Evolutionary conservation across 2,329 filamentous ascomycete species (phyloP).

Genomic region (Microcyclosporella mali): DNA sequence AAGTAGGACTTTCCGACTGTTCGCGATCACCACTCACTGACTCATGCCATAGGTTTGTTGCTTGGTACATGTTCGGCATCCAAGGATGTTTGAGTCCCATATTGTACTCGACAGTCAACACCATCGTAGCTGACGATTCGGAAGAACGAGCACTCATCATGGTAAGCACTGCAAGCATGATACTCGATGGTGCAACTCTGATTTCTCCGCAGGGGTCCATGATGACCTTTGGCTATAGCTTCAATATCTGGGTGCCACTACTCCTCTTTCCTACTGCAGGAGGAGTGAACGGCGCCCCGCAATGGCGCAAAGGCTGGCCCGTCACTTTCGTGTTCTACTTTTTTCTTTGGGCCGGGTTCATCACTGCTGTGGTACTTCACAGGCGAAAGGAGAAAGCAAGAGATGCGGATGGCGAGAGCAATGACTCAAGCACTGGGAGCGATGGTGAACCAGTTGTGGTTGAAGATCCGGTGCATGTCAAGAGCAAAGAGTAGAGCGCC

Average conservation of each 20-base stretch:
- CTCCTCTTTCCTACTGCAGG: constrained; percentile 7
- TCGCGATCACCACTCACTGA: not conserved
- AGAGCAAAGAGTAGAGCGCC: not conserved
- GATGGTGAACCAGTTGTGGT: not conserved
- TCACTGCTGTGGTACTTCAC: constrained; percentile 6
- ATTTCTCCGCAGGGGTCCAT: constrained; percentile 4
- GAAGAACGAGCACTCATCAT: constrained; percentile 7
- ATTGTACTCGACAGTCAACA: constrained; percentile 10
- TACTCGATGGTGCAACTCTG: not conserved
- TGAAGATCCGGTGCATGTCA: not conserved
- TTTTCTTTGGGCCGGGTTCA: constrained; percentile 8
- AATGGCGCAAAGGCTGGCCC: constrained; percentile 7
- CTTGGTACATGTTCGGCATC: constrained; percentile 7
- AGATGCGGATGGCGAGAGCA: not conserved
- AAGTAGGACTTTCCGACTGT: not conserved
- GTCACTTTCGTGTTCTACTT: constrained; percentile 8
- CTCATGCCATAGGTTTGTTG: constrained; percentile 2
- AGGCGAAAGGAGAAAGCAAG: not conserved
- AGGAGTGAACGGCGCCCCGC: constrained; percentile 4
- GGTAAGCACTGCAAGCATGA: no score
- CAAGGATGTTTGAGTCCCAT: constrained; percentile 6
- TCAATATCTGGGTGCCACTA: constrained; percentile 9
- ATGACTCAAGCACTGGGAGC: not conserved
- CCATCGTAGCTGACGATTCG: constrained; percentile 7
- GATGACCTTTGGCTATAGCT: constrained; percentile 11